These are phyloP conservation scores for Psilocybe sp. DNA, from an alignment of 768 basidiomycete genomes.

Conservation along the genomic window DNA sequence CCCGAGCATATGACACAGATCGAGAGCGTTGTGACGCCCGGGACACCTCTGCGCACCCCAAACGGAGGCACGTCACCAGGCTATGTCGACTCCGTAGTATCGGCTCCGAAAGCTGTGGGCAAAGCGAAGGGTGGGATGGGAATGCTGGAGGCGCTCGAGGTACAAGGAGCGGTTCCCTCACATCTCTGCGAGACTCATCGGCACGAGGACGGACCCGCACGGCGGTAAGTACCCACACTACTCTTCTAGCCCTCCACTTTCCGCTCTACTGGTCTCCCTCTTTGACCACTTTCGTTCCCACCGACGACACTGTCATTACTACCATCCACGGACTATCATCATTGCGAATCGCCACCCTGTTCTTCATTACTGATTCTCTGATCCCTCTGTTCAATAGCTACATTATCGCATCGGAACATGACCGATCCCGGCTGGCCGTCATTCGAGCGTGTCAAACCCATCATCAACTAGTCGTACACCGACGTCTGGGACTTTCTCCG, in stretches of 20 bases:
- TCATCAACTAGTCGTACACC: constrained; percentile 91
- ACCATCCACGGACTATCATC: no score
- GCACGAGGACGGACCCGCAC: constrained; percentile 91
- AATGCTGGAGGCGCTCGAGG: constrained; percentile 78
- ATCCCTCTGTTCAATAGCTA: no score
- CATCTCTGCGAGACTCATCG: constrained; percentile 82
- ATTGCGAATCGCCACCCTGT: no score
- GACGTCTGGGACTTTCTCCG: constrained; percentile 90
- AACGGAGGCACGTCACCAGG: constrained; percentile 16
- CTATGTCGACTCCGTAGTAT: constrained; percentile 19
- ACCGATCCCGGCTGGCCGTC: constrained; percentile 90
- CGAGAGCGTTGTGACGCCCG: constrained; percentile 45
- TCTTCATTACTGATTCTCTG: no score
- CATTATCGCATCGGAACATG: constrained; percentile 64
- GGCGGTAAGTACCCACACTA: constrained; percentile 61
- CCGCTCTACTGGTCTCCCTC: no score
- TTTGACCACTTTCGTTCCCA: no score
- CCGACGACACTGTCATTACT: no score
- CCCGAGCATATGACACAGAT: constrained; percentile 40
- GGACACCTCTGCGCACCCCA: no score
- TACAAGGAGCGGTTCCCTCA: constrained; percentile 69
- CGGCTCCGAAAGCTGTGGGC: constrained; percentile 39
- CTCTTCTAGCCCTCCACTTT: background rate
- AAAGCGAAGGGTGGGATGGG: constrained; percentile 59
- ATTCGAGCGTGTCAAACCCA: constrained; percentile 92